Evolutionary conservation across 305 asterid species (phyloP), one percentile per base, ranked within the genome.

Genomic region (Fraxinus xanthoxyloides): DNA sequence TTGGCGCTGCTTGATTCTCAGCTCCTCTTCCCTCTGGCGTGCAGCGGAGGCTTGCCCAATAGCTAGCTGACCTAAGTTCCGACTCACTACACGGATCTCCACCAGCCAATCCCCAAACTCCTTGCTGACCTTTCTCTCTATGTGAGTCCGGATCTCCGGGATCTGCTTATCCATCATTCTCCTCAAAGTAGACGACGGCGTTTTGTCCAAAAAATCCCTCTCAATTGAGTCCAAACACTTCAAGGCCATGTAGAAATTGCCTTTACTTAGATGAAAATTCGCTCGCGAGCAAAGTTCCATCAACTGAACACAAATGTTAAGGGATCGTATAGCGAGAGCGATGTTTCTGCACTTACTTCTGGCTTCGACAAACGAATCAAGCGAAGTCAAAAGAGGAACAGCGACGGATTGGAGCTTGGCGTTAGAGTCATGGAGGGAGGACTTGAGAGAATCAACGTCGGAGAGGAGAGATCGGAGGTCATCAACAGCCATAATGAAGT

Each of bases 31-130:
- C 77, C 99, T 90, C 86, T 94, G 98, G 69, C 99, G 90, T 23
- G 91, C 95, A 1, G 99, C 98, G 0, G 98, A 94, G 48, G 99
- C 99, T 87, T 96, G 99, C 21, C 99, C 98, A 32, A 96, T 94
- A 28, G 99, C 98, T 23, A 94, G 89, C 85, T 96, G 99, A 36
- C 99, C 99, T 65, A 96, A 82, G 78, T 93, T 93, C 76, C 98
- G 90, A 85, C 98, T 93, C 72, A 89, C 98, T 1, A 84, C 81
- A 2, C 99, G 97, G 90, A 95, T 94, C 85, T 94, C 98, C 17
- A 95, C 98, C 3, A 95, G 90, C 99, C 98, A 95, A 87, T 95
- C 98, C 1, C 98, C 98, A 31, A 95, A 92, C 87, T 95, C 98
- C 78, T 91, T 91, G 86, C 90, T 91, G 48, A 95, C 92, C 80